Conservation (phyloP, 805 yeast genomes). For the Yarrowia deformans region DNA sequence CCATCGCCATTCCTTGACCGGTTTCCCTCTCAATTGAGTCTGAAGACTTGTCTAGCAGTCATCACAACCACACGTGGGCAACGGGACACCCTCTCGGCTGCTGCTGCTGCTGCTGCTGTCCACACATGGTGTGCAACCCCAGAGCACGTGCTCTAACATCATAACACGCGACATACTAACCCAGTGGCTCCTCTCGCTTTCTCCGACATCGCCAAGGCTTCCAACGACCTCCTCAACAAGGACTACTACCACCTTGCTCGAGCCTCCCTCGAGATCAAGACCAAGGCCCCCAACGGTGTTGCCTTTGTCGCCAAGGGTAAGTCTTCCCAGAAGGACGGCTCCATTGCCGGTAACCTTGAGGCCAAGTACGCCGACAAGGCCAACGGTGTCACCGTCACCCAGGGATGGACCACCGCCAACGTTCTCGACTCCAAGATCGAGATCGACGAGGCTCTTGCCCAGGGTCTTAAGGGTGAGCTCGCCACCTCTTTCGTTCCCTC, state of each 20-base stretch:
- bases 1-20: background rate
- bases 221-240: slow-evolving; percentile 86
- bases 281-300: slow-evolving; percentile 96
- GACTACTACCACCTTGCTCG: slow-evolving; percentile 94
- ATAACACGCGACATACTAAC: slow-evolving; percentile 35
- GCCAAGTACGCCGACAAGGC: slow-evolving; percentile 92
- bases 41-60: background rate
- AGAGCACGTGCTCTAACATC: slow-evolving; percentile 21
- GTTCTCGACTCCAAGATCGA: slow-evolving; percentile 91
- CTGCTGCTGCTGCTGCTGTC: no score
- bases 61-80: no score
- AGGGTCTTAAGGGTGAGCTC: slow-evolving; percentile 93
- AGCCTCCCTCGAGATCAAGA: slow-evolving; percentile 86
- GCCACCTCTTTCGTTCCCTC: slow-evolving; percentile 89
- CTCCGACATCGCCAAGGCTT: slow-evolving; percentile 90
- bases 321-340: slow-evolving; percentile 74
- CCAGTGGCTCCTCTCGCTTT: slow-evolving; percentile 85
- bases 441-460: slow-evolving; percentile 87
- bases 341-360: slow-evolving; percentile 88
- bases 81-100: no score
- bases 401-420: slow-evolving; percentile 97
- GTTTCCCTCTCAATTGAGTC: background rate
- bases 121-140: background rate
- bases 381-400: slow-evolving; percentile 90
- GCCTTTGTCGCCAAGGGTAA: slow-evolving; percentile 94